A percentile compares a stretch with the other conserved stretches of the same genome.
Conservation (phyloP, 495 filamentous ascomycete species). For the Aspergillus asperescens region DNA sequence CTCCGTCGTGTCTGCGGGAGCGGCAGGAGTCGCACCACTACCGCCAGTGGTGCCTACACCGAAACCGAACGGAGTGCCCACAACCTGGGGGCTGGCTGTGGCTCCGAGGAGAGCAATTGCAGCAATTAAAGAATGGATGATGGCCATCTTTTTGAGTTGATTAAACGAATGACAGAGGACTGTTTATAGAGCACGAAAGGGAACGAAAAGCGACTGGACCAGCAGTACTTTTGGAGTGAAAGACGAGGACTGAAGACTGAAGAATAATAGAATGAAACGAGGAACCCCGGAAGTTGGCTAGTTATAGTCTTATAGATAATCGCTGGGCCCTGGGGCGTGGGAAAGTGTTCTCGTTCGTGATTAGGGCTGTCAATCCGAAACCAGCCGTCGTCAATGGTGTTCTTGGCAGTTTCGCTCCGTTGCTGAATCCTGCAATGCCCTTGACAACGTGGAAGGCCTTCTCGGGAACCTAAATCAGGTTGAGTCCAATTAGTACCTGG, state of each 20-base stretch:
- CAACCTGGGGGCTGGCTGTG: slow-evolving; percentile 26
- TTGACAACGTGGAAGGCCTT: not conserved
- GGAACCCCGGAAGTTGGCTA: not conserved
- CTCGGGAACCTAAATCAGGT: not conserved
- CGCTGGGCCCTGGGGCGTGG: too few species aligned
- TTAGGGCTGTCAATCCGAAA: slow-evolving; percentile 4
- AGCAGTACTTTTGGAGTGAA: slow-evolving; percentile 9
- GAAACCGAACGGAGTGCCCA: slow-evolving; percentile 42
- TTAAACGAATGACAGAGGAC: slow-evolving; percentile 5
- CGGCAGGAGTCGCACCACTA: slow-evolving; percentile 39
- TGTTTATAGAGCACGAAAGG: slow-evolving; percentile 8
- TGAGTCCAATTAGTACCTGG: not conserved
- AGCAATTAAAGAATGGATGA: slow-evolving; percentile 19
- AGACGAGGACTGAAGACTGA: not conserved
- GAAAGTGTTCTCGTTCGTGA: too few species aligned
- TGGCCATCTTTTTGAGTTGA: slow-evolving; percentile 15
- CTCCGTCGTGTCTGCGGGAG: slow-evolving; percentile 38
- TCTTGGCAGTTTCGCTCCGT: not conserved
- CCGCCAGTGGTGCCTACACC: slow-evolving; percentile 47
- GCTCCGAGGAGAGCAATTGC: slow-evolving; percentile 21
- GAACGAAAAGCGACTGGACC: slow-evolving; percentile 14
- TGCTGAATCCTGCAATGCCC: not conserved
- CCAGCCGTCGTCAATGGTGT: slow-evolving; percentile 8
- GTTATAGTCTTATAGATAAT: not conserved
- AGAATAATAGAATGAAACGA: too few species aligned